Percentiles rank a stretch among this genome's conserved stretches.
phyloP scores from a whole-genome alignment of 2,329 filamentous ascomycete species.

The Geoglossum cookeanum region DNA sequence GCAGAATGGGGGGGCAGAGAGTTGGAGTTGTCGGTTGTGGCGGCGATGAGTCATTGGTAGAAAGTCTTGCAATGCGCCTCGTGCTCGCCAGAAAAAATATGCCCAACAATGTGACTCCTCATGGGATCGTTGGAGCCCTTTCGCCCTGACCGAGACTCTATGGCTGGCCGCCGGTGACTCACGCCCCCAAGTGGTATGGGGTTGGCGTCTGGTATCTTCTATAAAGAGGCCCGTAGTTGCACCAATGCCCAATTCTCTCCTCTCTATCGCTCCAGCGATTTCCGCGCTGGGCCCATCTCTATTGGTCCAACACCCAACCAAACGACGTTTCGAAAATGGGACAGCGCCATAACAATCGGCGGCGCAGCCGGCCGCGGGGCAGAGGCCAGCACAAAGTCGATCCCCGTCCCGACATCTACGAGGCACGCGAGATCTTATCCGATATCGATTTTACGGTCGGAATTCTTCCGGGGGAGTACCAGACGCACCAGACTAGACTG shows the following conservation, averaged over 20 bases:
- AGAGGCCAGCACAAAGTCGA: background rate
- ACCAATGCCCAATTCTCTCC: background rate
- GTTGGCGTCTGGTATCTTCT: background rate
- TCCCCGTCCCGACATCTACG: background rate
- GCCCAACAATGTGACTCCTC: background rate
- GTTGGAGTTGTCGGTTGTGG: no score
- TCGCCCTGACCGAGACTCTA: no score
- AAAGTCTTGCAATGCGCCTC: background rate
- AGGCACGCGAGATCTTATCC: background rate
- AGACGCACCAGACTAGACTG: background rate
- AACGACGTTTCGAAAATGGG: background rate
- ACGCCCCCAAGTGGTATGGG: background rate
- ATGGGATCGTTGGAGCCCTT: no score
- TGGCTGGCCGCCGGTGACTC: background rate
- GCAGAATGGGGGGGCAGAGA: background rate
- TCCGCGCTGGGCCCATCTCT: background rate
- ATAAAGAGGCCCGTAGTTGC: background rate
- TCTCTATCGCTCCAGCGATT: background rate
- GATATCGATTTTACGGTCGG: background rate
- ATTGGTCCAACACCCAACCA: background rate
- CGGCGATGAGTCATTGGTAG: constrained; percentile 1
- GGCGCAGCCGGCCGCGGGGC: background rate
- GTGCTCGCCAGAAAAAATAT: no score
- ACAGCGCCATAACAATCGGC: background rate
- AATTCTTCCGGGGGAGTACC: background rate